phyloP scores from a whole-genome alignment of 495 filamentous ascomycete genomes.

The Neurospora terricola region DNA sequence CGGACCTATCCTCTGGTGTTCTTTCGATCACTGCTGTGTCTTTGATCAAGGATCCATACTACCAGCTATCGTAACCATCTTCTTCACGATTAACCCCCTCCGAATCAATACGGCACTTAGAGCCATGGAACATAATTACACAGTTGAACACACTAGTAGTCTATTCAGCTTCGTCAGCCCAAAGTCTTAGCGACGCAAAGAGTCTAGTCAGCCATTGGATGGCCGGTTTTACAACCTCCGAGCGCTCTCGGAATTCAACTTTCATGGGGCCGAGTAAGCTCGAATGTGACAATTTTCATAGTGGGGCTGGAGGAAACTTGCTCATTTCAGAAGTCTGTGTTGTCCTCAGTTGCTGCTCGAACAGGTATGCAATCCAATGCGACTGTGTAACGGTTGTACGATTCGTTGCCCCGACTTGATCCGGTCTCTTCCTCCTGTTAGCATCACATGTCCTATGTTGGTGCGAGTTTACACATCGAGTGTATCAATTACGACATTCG shows the following conservation, averaged over 20 bases:
- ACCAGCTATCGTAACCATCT: background rate
- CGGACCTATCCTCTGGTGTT: background rate
- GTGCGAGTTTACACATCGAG: background rate
- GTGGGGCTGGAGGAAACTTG: background rate
- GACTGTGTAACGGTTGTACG: background rate
- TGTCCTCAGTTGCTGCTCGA: background rate
- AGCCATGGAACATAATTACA: background rate
- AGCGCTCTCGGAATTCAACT: background rate
- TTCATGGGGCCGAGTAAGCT: background rate
- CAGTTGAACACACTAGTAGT: background rate
- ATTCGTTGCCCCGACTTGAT: background rate
- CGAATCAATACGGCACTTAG: background rate
- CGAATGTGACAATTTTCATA: background rate
- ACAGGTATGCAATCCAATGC: background rate
- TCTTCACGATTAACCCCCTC: background rate
- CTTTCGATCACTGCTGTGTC: background rate
- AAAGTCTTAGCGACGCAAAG: background rate
- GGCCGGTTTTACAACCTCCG: background rate
- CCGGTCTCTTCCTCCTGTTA: background rate
- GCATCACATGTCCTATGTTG: background rate
- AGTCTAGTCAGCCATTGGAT: background rate
- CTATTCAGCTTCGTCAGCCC: background rate
- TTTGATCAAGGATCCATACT: background rate
- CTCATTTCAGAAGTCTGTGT: background rate
- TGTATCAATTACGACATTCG: background rate